Base-by-base conservation (phyloP, 345 rosid genomes). In the Pistacia vera region DNA sequence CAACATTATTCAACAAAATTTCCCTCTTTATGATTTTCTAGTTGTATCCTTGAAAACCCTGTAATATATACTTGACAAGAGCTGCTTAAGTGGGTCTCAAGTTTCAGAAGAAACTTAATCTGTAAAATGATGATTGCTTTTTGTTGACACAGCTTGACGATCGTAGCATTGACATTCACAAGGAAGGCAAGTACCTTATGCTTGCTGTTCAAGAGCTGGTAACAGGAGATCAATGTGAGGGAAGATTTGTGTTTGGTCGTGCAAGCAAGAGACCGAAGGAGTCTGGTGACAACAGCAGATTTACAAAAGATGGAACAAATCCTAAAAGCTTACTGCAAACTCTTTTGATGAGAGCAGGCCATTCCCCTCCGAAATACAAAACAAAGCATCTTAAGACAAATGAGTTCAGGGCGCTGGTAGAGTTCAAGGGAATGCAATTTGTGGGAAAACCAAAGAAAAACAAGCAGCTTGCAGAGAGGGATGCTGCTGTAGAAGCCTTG, bases 391-490 rank as follows among this genome's bases (percentile, higher is more conserved):
- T 96, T 12, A 91, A 93, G 85, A 90, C 97, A 0, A 93, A 96
- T 49, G 99, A 96, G 87, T 96, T 90, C 71, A 85, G 98, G 74
- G 97, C 98, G 17, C 90, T 96, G 12, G 97, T 90, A 25, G 99
- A 96, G 81, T 93, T 96, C 83, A 93, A 93, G 81, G 99, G 98
- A 11, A 93, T 96, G 97, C 99, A 96, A 57, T 96, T 96, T 74
- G 94, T 96, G 0, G 99, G 98, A 51, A 96, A 96, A 75, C 97
- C 99, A 44, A 91, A 83, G 87, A 91, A 81, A 78, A 96, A 91
- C 85, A 96, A 96, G 87, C 97, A 93, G 75, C 88, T 91, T 0
- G 97, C 99, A 1, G 99, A 96, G 90, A 88, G 94, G 79, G 98
- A 93, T 73, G 99, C 99, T 68, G 98, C 98, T 52, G 78, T 93